Percentiles rank a stretch among this genome's conserved stretches.
Evolutionary conservation across 2,329 filamentous ascomycete species (phyloP).

Genomic region (Neonectria sp.): DNA sequence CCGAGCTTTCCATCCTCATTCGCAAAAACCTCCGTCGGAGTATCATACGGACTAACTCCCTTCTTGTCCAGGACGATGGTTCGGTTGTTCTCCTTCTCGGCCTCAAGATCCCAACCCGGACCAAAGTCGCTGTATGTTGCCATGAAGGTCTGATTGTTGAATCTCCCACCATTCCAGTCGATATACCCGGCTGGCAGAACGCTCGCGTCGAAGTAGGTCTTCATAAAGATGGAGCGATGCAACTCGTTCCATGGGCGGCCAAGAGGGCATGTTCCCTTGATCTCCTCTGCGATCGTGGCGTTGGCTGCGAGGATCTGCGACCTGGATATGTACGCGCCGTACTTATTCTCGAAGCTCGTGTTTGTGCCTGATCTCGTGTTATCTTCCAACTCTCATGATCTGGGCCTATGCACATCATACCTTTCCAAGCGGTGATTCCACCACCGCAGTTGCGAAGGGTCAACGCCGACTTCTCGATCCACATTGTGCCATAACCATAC

Average conservation of each 20-base stretch:
- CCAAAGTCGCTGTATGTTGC: conserved; percentile 23
- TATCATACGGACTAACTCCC: conserved; percentile 17
- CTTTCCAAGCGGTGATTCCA: conserved; percentile 79
- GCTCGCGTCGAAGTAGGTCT: conserved; percentile 68
- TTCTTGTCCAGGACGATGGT: conserved; percentile 17
- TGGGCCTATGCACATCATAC: background rate
- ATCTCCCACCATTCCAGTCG: conserved; percentile 26
- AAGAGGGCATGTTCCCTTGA: conserved; percentile 66
- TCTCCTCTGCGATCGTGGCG: conserved; percentile 52
- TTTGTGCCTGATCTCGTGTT: conserved; percentile 58
- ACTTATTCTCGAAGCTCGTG: conserved; percentile 76
- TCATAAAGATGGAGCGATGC: conserved; percentile 71
- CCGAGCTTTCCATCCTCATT: conserved; percentile 7
- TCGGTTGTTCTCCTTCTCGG: conserved; percentile 18
- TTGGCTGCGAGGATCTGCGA: conserved; percentile 71
- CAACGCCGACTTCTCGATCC: conserved; percentile 69
- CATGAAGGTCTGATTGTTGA: conserved; percentile 28
- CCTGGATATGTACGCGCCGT: conserved; percentile 75
- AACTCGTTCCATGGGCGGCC: conserved; percentile 75
- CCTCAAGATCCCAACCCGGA: conserved; percentile 17
- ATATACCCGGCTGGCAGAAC: conserved; percentile 51
- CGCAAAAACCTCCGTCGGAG: conserved; percentile 16
- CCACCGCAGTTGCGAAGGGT: conserved; percentile 74
- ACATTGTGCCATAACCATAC: conserved; percentile 78
- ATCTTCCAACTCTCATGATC: rapidly evolving